These are phyloP conservation scores for sunflower (Helianthus annuus) DNA, from an alignment of 129 eudicot species.

Conservation along the genomic window DNA sequence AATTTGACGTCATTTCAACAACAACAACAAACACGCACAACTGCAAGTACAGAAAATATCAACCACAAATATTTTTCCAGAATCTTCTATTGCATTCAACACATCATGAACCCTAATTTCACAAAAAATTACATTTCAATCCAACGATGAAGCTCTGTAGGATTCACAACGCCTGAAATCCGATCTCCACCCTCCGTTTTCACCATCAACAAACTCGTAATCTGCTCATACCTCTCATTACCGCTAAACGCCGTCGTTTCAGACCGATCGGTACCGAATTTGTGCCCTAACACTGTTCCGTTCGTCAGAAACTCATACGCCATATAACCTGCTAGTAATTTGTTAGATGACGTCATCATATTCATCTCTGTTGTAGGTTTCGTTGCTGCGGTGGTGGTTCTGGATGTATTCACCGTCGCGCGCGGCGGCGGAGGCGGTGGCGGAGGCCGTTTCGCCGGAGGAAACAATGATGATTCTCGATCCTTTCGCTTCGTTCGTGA, in stretches of 20 bases:
- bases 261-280: constrained; percentile 50
- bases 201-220: constrained; percentile 45
- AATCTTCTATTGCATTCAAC: too few relatives aligned
- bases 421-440: constrained; percentile 29
- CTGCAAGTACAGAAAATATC: too few relatives aligned
- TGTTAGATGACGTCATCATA: constrained; percentile 39
- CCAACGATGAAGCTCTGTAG: constrained; percentile 64
- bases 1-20: too few relatives aligned
- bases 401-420: constrained; percentile 4
- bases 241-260: constrained; percentile 8
- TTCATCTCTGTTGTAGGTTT: constrained; percentile 17
- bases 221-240: constrained; percentile 45
- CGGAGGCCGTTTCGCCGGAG: constrained; percentile 40
- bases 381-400: neutral
- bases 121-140: constrained; percentile 38
- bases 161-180: constrained; percentile 63
- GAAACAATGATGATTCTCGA: constrained; percentile 25
- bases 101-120: too few relatives aligned
- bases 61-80: too few relatives aligned
- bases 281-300: constrained; percentile 63
- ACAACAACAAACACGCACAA: too few relatives aligned
- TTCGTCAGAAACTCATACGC: constrained; percentile 62
- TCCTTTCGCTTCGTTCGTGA: constrained; percentile 68
- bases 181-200: constrained; percentile 39
- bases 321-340: constrained; percentile 68